A percentile compares a stretch with the other conserved stretches of the same genome.
These are phyloP conservation scores for Eucalyptus decipiens DNA, from an alignment of 345 rosid genomes.

Conservation along the genomic window DNA sequence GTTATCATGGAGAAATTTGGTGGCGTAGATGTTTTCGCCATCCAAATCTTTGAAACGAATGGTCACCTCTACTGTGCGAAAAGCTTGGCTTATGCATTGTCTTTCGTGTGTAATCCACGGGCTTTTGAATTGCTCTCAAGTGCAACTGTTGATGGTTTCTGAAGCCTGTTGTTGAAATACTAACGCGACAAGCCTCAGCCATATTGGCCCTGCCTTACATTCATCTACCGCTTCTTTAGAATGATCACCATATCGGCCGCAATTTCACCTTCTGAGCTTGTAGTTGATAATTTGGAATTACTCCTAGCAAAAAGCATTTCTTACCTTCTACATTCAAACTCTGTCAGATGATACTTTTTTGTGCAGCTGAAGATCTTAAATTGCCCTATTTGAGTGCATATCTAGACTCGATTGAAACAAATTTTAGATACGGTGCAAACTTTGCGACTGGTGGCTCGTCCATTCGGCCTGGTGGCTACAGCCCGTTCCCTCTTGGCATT, in stretches of 20 bases:
- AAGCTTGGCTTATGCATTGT: background rate
- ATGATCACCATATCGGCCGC: background rate
- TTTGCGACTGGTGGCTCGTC: conserved; percentile 74
- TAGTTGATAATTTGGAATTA: background rate
- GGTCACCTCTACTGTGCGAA: background rate
- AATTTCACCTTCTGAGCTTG: background rate
- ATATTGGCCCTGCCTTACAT: background rate
- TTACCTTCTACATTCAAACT: background rate
- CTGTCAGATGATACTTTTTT: background rate
- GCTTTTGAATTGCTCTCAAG: background rate
- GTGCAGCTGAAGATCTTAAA: conserved; percentile 49
- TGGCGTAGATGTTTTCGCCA: background rate
- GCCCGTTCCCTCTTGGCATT: conserved; percentile 52
- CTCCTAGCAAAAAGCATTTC: background rate
- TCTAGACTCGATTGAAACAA: conserved; percentile 54
- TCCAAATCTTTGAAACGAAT: background rate
- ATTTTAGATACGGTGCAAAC: conserved; percentile 60
- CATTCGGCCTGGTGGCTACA: conserved; percentile 48
- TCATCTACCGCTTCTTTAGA: background rate
- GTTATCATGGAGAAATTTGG: background rate
- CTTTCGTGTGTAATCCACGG: background rate
- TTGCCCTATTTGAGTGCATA: conserved; percentile 51
- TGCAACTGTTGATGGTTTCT: background rate
- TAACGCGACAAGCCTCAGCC: background rate
- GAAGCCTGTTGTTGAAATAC: background rate